Conservation (phyloP, 73 alveolate genomes). For the Paramecium sonneborni region DNA sequence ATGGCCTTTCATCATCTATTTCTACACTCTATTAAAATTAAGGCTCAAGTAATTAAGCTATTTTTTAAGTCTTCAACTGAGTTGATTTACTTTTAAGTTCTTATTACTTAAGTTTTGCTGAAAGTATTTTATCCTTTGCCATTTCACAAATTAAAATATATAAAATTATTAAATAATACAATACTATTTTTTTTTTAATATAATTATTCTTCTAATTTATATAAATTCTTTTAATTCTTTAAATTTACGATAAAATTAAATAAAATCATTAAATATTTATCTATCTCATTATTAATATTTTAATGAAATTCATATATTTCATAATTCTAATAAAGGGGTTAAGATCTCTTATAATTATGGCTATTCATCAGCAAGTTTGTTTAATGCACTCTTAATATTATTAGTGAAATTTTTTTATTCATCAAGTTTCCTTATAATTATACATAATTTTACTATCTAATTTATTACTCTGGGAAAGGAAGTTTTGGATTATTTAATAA, state of each 20-base stretch:
- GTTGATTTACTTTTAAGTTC: not conserved
- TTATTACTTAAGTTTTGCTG: conserved; percentile 8
- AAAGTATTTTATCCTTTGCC: conserved; percentile 22
- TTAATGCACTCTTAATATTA: conserved; percentile 71
- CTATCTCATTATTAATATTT: not conserved
- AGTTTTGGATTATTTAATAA: conserved; percentile 34
- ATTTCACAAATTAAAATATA: conserved; percentile 34
- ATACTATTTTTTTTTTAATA: too few relatives aligned
- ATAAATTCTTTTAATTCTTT: too few relatives aligned
- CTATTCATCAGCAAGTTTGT: conserved; percentile 70
- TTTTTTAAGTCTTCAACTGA: not conserved
- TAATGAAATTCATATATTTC: not conserved
- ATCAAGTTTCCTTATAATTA: conserved; percentile 40
- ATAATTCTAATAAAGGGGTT: conserved; percentile 48
- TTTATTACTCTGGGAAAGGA: conserved; percentile 45
- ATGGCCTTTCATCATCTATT: conserved; percentile 54
- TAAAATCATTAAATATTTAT: not conserved
- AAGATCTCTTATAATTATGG: conserved; percentile 73
- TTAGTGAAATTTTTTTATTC: conserved; percentile 47
- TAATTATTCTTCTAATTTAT: too few relatives aligned
- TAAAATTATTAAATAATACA: not conserved
- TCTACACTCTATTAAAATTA: not conserved
- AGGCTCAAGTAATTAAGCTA: conserved; percentile 49
- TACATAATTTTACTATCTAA: conserved; percentile 5
- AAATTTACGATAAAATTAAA: too few relatives aligned